phyloP scores from a whole-genome alignment of 768 basidiomycete genomes.

The Pluteus cervinus region DNA sequence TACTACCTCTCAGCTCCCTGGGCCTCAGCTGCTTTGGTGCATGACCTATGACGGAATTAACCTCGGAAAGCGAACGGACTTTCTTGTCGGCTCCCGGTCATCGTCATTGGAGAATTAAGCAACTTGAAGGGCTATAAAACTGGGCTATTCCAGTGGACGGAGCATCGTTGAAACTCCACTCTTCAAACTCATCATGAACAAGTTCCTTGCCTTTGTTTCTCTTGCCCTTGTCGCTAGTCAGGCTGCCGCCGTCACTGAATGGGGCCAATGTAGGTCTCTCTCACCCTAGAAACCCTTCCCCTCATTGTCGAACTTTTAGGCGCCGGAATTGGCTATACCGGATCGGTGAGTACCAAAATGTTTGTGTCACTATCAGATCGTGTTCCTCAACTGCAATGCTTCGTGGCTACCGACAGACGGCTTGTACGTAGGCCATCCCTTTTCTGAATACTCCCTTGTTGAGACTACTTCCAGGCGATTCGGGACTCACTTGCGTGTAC shows the following conservation, averaged over 20 bases:
- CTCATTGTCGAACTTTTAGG: slow-evolving; percentile 10
- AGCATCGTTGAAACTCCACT: slow-evolving; percentile 14
- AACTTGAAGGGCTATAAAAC: no score
- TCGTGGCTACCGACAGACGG: slow-evolving; percentile 14
- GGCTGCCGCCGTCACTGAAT: slow-evolving; percentile 22
- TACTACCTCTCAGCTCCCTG: no score
- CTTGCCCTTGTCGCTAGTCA: slow-evolving; percentile 16
- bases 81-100: no score
- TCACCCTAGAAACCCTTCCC: neutral
- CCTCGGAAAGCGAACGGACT: no score
- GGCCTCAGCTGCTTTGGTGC: no score
- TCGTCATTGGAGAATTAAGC: no score
- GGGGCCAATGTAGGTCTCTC: slow-evolving; percentile 27
- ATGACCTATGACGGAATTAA: no score
- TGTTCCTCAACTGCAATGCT: neutral
- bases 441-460: neutral
- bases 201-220: slow-evolving; percentile 17
- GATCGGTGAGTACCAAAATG: slow-evolving; percentile 17
- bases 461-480: slow-evolving; percentile 17
- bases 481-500: slow-evolving; percentile 24
- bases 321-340: slow-evolving; percentile 25
- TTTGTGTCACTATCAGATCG: neutral
- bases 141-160: no score
- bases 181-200: slow-evolving; percentile 17
- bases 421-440: slow-evolving; percentile 12